phyloP scores from a whole-genome alignment of 1,284 basidiomycete species.

The Ceratobasidium sp. region DNA sequence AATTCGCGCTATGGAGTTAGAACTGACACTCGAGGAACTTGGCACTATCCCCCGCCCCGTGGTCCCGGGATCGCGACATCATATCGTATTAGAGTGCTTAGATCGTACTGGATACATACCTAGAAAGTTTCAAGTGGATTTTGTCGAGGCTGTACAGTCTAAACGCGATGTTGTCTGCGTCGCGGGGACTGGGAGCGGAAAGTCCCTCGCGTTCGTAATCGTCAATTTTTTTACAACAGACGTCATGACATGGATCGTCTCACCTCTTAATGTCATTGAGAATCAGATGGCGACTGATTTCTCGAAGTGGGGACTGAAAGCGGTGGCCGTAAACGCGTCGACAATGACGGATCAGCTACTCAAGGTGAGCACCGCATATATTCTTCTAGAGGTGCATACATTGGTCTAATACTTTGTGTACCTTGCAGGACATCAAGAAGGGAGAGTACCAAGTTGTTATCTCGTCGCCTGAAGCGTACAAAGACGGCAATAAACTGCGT shows the following conservation, averaged over 20 bases:
- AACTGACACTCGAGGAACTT: too few relatives aligned
- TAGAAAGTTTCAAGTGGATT: neutral
- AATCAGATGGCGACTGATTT: neutral
- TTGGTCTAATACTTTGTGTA: neutral
- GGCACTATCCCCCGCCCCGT: too few relatives aligned
- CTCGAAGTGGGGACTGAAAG: neutral
- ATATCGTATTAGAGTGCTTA: too few relatives aligned
- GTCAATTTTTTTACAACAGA: constrained; percentile 7
- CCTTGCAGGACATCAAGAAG: neutral
- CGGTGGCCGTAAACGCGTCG: constrained; percentile 5
- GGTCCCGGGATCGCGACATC: too few relatives aligned
- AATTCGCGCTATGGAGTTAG: too few relatives aligned
- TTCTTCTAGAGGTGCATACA: neutral
- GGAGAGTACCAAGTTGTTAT: neutral
- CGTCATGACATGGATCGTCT: constrained; percentile 7
- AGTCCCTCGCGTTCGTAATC: neutral
- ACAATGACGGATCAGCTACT: constrained; percentile 2
- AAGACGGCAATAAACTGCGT: neutral
- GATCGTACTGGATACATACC: neutral
- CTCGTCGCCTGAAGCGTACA: neutral
- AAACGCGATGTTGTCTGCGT: neutral
- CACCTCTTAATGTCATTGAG: neutral
- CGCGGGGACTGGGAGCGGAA: constrained; percentile 9
- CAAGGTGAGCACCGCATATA: neutral
- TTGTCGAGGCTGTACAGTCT: neutral